Evolutionary conservation across 164 flowering plant species (phyloP).

Genomic region (Platanus orientalis): DNA sequence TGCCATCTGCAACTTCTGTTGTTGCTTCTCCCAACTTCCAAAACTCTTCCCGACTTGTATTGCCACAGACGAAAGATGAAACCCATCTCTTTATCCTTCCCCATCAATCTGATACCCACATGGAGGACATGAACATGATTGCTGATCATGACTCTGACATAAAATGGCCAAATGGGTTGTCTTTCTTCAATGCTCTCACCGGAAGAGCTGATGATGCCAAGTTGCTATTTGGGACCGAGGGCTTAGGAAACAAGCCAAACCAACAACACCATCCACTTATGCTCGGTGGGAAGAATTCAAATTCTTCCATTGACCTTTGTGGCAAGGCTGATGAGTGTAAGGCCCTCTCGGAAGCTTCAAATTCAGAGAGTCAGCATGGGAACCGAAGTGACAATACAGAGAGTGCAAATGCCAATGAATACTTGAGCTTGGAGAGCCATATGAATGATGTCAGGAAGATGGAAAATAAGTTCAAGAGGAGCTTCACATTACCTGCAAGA

Average conservation of each 20-base stretch:
- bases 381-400: slow-evolving; percentile 14
- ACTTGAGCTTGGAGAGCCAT: slow-evolving; percentile 75
- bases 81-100: slow-evolving; percentile 76
- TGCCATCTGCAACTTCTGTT: slow-evolving; percentile 38
- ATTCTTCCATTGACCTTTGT: slow-evolving; percentile 20
- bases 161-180: slow-evolving; percentile 94
- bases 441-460: slow-evolving; percentile 39
- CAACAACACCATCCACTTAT: slow-evolving; percentile 31
- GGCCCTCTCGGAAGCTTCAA: slow-evolving; percentile 12
- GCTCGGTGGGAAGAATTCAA: slow-evolving; percentile 29
- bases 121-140: slow-evolving; percentile 77
- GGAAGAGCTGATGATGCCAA: slow-evolving; percentile 62
- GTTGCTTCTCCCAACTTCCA: slow-evolving; percentile 50
- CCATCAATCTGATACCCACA: slow-evolving; percentile 52
- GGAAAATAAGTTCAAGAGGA: slow-evolving; percentile 80
- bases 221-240: slow-evolving; percentile 60
- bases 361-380: slow-evolving; percentile 10
- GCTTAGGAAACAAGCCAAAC: slow-evolving; percentile 49
- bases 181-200: slow-evolving; percentile 75
- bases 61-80: slow-evolving; percentile 65
- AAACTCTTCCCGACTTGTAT: slow-evolving; percentile 43
- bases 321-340: slow-evolving; percentile 17
- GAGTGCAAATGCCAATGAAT: slow-evolving; percentile 52
- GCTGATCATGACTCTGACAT: slow-evolving; percentile 73
- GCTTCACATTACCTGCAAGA: slow-evolving; percentile 81